Conservation (phyloP, 345 rosid species). For the Populus euphratica region DNA sequence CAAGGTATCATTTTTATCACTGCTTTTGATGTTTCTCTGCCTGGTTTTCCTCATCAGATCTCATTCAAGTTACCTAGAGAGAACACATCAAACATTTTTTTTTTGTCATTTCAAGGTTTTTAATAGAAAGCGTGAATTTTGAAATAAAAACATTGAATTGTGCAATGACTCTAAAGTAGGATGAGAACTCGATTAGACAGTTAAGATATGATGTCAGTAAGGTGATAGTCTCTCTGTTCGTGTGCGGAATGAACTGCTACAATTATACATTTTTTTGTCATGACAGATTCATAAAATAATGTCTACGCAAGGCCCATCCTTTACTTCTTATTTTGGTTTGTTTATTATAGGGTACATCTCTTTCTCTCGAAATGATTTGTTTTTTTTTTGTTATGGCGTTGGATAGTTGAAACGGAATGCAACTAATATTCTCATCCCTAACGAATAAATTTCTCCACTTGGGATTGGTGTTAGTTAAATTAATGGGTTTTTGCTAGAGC, state of each 20-base stretch:
- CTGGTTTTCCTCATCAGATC: not conserved
- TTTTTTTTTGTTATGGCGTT: not conserved
- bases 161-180: not conserved
- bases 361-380: not conserved
- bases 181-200: not conserved
- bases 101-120: not conserved
- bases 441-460: not conserved
- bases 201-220: not conserved
- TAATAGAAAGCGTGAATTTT: not conserved
- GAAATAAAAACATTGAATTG: not conserved
- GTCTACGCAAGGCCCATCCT: not conserved
- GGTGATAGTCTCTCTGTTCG: not conserved
- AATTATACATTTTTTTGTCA: not conserved
- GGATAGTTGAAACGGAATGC: not conserved
- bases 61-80: not conserved
- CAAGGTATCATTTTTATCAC: constrained; percentile 10
- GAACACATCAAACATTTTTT: not conserved
- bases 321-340: not conserved
- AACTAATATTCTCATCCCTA: not conserved
- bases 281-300: not conserved
- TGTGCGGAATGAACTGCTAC: not conserved
- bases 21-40: not conserved
- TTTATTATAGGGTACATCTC: not conserved
- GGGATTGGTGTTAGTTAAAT: not conserved
- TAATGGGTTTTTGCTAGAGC: not conserved